Evolutionary conservation across 345 rosid species (phyloP).

Genomic region (Geranium rotundifolium): DNA sequence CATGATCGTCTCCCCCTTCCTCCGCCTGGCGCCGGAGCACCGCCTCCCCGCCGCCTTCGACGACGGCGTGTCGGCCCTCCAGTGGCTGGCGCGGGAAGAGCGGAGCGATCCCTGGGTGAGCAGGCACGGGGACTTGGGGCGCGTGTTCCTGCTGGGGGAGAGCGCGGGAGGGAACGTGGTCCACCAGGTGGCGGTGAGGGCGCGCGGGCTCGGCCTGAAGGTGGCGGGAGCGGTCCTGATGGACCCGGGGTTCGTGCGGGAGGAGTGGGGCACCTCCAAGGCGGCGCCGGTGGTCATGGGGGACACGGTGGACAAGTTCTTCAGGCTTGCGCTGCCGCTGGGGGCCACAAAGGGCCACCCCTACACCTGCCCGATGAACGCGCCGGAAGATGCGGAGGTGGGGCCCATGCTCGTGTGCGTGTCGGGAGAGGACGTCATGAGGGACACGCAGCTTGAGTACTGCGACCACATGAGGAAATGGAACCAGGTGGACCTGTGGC

Average conservation of each 20-base stretch:
- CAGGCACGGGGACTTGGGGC: slow-evolving; percentile 20
- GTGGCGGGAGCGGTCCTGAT: slow-evolving; percentile 35
- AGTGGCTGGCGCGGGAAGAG: slow-evolving; percentile 28
- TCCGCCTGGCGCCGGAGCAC: slow-evolving; percentile 35
- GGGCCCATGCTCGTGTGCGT: slow-evolving; percentile 38
- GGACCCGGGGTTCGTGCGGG: slow-evolving; percentile 45
- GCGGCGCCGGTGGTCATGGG: slow-evolving; percentile 47
- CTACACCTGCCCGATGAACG: slow-evolving; percentile 51
- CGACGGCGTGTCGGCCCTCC: slow-evolving; percentile 28
- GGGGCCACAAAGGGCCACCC: slow-evolving; percentile 39
- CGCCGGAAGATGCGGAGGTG: slow-evolving; percentile 19
- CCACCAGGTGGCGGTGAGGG: slow-evolving; percentile 31
- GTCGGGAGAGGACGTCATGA: slow-evolving; percentile 38
- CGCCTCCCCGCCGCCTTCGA: slow-evolving; percentile 32
- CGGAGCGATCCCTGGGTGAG: slow-evolving; percentile 24
- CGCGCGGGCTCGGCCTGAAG: slow-evolving; percentile 15
- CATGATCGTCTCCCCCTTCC: slow-evolving; percentile 24
- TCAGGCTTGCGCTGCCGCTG: slow-evolving; percentile 31
- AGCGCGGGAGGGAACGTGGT: slow-evolving; percentile 40
- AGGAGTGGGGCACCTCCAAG: slow-evolving; percentile 47
- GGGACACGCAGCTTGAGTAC: slow-evolving; percentile 49
- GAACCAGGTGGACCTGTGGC: slow-evolving; percentile 30
- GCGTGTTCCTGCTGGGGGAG: slow-evolving; percentile 37
- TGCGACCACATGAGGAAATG: slow-evolving; percentile 43
- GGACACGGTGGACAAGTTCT: slow-evolving; percentile 49